Conservation (phyloP, 1,139 yeast species). For the Yamadazyma taylorii region DNA sequence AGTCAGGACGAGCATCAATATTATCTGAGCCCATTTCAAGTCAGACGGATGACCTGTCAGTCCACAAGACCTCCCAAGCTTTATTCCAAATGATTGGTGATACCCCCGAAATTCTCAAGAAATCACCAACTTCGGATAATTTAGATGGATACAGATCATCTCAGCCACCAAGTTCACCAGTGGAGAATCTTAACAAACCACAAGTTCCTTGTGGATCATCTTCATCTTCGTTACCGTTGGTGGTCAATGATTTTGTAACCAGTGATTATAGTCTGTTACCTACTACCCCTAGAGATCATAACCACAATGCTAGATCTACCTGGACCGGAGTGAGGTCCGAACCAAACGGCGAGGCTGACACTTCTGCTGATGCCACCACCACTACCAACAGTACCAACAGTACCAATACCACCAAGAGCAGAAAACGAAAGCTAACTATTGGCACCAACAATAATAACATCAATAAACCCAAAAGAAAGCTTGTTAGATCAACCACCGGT, state of each 20-base stretch:
- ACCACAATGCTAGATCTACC: no score
- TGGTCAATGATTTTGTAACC: slow-evolving; percentile 3
- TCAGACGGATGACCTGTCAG: neutral
- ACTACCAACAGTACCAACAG: neutral
- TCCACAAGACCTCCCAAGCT: neutral
- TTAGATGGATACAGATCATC: slow-evolving; percentile 8
- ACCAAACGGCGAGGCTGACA: no score
- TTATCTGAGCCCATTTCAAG: neutral
- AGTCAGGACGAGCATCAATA: neutral
- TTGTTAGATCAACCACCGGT: slow-evolving; percentile 46
- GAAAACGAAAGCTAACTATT: no score
- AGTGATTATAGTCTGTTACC: neutral
- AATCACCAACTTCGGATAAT: slow-evolving; percentile 14
- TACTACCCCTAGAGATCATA: no score
- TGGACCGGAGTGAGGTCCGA: no score
- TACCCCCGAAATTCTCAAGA: slow-evolving; percentile 7
- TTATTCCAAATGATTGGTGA: slow-evolving; percentile 3
- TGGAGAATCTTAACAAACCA: neutral
- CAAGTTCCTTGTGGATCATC: no score
- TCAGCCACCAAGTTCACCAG: slow-evolving; percentile 3
- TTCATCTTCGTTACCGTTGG: no score
- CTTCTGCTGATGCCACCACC: no score
- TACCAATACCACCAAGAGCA: no score
- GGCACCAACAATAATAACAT: no score
- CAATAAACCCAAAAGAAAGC: slow-evolving; percentile 1